Base-by-base conservation (phyloP, 441 rosid species). In the Flueggea neowawraea region DNA sequence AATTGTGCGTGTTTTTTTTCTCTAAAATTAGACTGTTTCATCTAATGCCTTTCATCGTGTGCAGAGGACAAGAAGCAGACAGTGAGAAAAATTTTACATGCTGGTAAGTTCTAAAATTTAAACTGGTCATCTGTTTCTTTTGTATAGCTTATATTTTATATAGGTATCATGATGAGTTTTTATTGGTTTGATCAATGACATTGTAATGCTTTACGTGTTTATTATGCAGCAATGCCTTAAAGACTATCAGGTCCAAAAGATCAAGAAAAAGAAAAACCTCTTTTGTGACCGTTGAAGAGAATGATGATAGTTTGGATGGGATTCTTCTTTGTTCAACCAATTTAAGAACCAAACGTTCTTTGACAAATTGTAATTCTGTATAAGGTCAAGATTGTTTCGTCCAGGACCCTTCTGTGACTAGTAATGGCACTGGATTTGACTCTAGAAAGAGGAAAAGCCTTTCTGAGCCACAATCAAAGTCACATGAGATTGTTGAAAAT, bases 31-130 rank as follows among this genome's bases (percentile, higher is more conserved):
- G 39, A 8, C 51, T 51, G 44, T 32, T 57, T 60, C 61, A 39
- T 64, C 51, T 62, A 52, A 63, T 52, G 16, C 45, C 10, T 52
- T 62, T 50, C 39, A 31, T 68, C 22, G 54, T 55, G 12, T 65
- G 68, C 73, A 82, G 84, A 53, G 47, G 15, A 64, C 47, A 31
- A 44, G 69, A 47, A 64, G 54, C 73, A 54, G 69, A 69, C 54
- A 65, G 57, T 66, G 75, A 66, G 67, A 60, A 50, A 44, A 69
- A 59, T 56, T 57, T 57, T 52, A 12, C 61, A 32, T 12, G 66
- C 59, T 12, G 71, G 86, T 81, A 59, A 74, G 11, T 6, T 53
- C 47, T 63, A 59, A 59, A 33, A 45, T 41, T 17, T 65, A 31
- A 45, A 12, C 1, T 16, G 10, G 9, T 14, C 28, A 1, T 22